Evolutionary conservation across 768 basidiomycete genomes (phyloP).

Genomic region (Naganishia onofrii): DNA sequence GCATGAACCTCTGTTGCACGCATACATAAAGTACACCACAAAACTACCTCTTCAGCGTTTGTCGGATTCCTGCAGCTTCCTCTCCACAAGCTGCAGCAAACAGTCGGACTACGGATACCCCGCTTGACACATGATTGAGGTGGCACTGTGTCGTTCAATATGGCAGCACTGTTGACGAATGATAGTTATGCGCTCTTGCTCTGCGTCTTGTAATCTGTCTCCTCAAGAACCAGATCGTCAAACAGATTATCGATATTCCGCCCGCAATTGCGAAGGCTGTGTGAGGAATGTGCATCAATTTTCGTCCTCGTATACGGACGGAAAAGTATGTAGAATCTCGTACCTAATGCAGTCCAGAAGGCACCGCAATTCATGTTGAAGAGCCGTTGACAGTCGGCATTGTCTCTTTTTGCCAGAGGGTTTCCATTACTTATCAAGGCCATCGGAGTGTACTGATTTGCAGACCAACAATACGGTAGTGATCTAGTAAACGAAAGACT

Average conservation of each 20-base stretch:
- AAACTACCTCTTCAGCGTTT: too few species aligned
- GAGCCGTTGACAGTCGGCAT: slow-evolving; percentile 1
- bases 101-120: too few species aligned
- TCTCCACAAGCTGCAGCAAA: neutral
- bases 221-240: neutral
- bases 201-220: neutral
- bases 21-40: neutral
- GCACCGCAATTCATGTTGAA: slow-evolving; percentile 13
- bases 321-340: neutral
- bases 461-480: too few species aligned
- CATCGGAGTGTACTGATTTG: neutral
- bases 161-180: neutral
- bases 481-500: too few species aligned
- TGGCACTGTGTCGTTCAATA: too few species aligned
- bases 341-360: slow-evolving; percentile 13
- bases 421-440: too few species aligned
- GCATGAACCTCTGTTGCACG: too few species aligned
- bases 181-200: neutral
- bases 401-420: neutral
- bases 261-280: neutral
- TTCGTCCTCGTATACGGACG: neutral
- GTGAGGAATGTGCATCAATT: neutral
- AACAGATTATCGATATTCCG: neutral
- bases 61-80: neutral
- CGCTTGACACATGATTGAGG: too few species aligned